Base-by-base conservation (phyloP, 208 protist genomes). In the Wallacemonas sp. region DNA sequence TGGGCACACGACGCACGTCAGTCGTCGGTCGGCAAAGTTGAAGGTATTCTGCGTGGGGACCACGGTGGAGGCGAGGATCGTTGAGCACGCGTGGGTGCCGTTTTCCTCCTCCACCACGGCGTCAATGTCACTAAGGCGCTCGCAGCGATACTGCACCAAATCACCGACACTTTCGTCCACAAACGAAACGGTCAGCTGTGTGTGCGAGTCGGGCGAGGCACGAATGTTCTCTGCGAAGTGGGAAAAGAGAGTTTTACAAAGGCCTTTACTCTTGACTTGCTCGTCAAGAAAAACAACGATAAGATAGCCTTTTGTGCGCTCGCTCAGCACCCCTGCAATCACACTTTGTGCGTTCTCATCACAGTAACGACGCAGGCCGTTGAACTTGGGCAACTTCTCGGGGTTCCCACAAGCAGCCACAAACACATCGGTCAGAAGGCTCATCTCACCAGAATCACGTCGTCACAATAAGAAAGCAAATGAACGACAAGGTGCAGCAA, bases 161-260 rank as follows among this genome's bases (percentile, higher is more conserved):
- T 81, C 80, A 39, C 76, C 70, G 14, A 67, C 61, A 9, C 61
- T 61, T 33, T 85, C 76, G 19, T 89, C 78, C 11, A 83, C 81
- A 72, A 85, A 87, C n/a, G 77, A 85, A 3, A 89, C 57, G n/a
- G 32, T 73, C 38, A 92, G 77, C 41, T 81, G 74, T 1, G 66
- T 83, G 61, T 79, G 76, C n/a, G 70, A 61, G 23, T 68, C 68
- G 4, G 11, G 23, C 9, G 54, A 72, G 5, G 65, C 63, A 1
- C 29, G 33, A 30, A 80, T 69, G 2, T 34, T 63, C 39, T 82
- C 75, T 1, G 76, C 61, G 73, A 89, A 88, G 14, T 71, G 71
- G 6, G 67, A 75, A 61, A 75, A 84, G 54, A 88, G 73, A 1
- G 27, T 71, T 52, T 79, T 87, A 55, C 64, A 65, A 14, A 92